Base-by-base conservation (phyloP, 331 rosid species). In the Telfairia occidentalis region DNA sequence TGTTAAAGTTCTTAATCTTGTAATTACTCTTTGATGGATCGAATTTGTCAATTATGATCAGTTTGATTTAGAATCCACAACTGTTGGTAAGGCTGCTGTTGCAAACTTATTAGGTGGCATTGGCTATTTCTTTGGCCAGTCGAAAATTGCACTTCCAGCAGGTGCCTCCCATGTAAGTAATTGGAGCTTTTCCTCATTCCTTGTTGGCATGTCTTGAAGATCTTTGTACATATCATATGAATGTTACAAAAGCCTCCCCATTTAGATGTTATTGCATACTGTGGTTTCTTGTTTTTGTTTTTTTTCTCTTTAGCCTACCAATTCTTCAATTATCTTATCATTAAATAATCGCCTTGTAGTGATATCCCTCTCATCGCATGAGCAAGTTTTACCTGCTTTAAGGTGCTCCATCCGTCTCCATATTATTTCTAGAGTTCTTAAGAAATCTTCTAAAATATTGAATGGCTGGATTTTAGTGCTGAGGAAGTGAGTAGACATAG, bases 121-220 rank as follows among this genome's bases (percentile, higher is more conserved):
- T 2, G 96, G 99, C 81, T 95, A 92, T 86, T 95, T 89, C 88
- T 95, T 85, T 82, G 99, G 99, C 77, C 96, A 81, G 87, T 95
- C 96, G 72, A 90, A 83, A 86, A 95, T 92, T 78, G 85, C 91
- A 4, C 77, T 85, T 24, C 77, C 89, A 12, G 81, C 89, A 12
- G 81, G 77, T 83, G 77, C 79, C 64, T 65, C 77, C 70, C 73
- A 85, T 73, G 99, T 92, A 84, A 87, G 97, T 82, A 30, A 65
- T 78, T 73, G 55, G n/a, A 78, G 46, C 63, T 24, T 75, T 49
- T 80, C 15, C 49, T 77, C 61, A 30, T 11, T 64, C 50, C 73
- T 65, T 74, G 74, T 72, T 54, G 29, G 71, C 29, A 45, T 46
- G 58, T 70, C 58, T 46, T 45, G 26, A 46, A 16, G 3, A 70